Evolutionary conservation across 2,329 filamentous ascomycete species (phyloP).

Genomic region (Xylaria sp.): DNA sequence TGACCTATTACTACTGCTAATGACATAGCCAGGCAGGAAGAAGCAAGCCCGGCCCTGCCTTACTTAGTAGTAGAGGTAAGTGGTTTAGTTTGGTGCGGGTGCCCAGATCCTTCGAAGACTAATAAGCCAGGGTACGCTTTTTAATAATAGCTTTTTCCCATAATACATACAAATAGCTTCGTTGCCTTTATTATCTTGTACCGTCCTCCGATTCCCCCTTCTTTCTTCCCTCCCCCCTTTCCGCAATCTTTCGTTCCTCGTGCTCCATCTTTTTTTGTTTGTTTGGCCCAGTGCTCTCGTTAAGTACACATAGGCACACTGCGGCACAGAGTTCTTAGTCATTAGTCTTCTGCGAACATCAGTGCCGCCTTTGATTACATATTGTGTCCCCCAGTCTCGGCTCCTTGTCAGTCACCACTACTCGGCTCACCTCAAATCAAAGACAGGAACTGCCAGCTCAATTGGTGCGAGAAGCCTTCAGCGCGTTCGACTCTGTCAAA

Average conservation of each 20-base stretch:
- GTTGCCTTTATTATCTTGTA: constrained; percentile 33
- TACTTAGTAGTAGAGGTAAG: constrained; percentile 20
- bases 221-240: constrained; percentile 18
- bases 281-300: background rate
- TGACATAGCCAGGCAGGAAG: constrained; percentile 12
- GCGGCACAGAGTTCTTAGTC: background rate
- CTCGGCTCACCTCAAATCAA: background rate
- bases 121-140: constrained; percentile 31
- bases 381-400: background rate
- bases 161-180: constrained; percentile 38
- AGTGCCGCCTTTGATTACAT: constrained; percentile 7
- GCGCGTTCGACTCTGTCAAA: background rate
- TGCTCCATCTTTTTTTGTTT: constrained; percentile 23
- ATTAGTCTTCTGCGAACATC: constrained; percentile 8
- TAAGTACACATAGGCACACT: constrained; percentile 1
- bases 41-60: constrained; percentile 23
- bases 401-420: background rate
- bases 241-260: constrained; percentile 13
- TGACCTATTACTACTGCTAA: constrained; percentile 25
- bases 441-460: background rate
- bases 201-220: constrained; percentile 19
- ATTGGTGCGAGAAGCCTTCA: constrained; percentile 7
- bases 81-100: constrained; percentile 27
- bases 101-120: constrained; percentile 38
- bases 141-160: constrained; percentile 34